Base-by-base conservation (phyloP, 345 rosid genomes). In the sweet orange (Citrus sinensis) region DNA sequence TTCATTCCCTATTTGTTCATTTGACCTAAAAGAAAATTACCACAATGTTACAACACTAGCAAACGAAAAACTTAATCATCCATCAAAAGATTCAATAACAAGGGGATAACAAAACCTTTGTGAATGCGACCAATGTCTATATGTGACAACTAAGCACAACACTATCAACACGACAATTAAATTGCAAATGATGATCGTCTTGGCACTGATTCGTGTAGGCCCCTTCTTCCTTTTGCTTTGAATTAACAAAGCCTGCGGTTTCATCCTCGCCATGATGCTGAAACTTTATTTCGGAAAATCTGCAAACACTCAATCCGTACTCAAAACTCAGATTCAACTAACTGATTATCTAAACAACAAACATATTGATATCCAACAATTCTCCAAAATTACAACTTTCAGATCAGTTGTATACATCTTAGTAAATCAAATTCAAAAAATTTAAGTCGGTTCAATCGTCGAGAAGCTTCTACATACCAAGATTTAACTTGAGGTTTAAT, bases 211-310 rank as follows among this genome's bases (percentile, higher is more conserved):
- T 0, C 90, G 92, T 75, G 90, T 87, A 0, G 93, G 94, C 58
- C 81, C 88, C 81, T 90, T 92, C 89, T 93, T 93, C 91, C 83
- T 91, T 87, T 91, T 93, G 87, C 96, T 93, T 83, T 91, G 96
- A 80, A 85, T 83, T 49, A 93, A 79, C 70, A 93, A 85, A 74
- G 96, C 90, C 82, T 90, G 98, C 70, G 98, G 98, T 75, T 91
- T 91, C 73, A 93, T 93, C 81, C 92, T 90, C 42, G 98, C 98
- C 98, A 93, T 93, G 51, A 37, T 78, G 58, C 51, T 40, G 5
- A 72, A 54, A 69, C 58, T 61, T 25, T 71, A 35, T 5, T 70
- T 32, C 16, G 22, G 77, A 54, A 77, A 54, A 71, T 19, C 75
- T 79, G 81, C 63, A 30, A 66, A 54, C 9, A 64, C 68, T 64